Conservation (phyloP, 177 flowering plant species). For the Telopea speciosissima region DNA sequence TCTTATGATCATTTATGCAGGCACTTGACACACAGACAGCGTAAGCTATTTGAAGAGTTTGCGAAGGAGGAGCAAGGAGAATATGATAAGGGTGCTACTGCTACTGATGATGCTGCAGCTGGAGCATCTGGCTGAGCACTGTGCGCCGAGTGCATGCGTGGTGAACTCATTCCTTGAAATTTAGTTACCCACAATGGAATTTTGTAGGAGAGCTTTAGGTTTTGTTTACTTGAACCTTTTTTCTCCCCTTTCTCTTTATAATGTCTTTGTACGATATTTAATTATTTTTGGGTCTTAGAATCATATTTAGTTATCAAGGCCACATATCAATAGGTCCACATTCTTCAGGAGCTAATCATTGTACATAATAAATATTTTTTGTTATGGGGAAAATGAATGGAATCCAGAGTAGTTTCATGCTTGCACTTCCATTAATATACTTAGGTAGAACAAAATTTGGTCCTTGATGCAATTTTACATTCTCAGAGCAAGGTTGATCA, state of each 20-base stretch:
- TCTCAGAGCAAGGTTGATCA: too few relatives aligned
- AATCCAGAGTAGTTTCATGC: neutral
- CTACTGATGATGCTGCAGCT: slow-evolving; percentile 1
- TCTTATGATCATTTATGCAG: neutral
- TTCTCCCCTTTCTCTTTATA: neutral
- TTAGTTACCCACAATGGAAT: neutral
- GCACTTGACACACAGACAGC: slow-evolving; percentile 9
- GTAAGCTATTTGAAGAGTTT: slow-evolving; percentile 5
- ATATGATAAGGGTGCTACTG: slow-evolving; percentile 6
- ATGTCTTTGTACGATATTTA: neutral
- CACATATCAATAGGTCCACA: neutral
- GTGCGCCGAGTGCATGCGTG: neutral
- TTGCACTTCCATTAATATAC: neutral
- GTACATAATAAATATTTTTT: too few relatives aligned
- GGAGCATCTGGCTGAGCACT: neutral
- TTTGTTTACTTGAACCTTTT: neutral
- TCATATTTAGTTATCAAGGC: neutral
- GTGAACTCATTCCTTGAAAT: neutral
- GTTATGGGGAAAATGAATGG: neutral
- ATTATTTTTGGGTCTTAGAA: neutral
- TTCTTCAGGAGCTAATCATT: neutral
- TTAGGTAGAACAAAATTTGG: too few relatives aligned
- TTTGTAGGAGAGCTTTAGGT: neutral
- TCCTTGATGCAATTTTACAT: too few relatives aligned
- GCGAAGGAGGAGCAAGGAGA: slow-evolving; percentile 9